Base-by-base conservation (phyloP, 2,329 filamentous ascomycete genomes). In the Niveomyces coronatus region DNA sequence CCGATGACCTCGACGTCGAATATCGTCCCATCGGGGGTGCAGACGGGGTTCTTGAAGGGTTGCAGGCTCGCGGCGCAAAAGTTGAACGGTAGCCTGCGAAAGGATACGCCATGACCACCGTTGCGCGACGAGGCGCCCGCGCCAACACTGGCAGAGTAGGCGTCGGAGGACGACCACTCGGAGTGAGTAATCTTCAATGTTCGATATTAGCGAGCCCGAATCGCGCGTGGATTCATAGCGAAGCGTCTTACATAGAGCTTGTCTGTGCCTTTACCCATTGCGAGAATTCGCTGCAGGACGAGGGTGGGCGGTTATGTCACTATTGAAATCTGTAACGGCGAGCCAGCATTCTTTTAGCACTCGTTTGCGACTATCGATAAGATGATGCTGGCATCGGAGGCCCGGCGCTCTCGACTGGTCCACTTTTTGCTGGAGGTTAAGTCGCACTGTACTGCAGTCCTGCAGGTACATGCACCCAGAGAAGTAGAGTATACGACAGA, bases 31-130 rank as follows among this genome's bases (percentile, higher is more conserved):
- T 82, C 71, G 4, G 74, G 55, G 1, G 89, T 96, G 67, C 91
- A 98, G 24, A 98, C 91, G 5, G 91, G 88, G 53, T 94, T 85
- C 54, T 81, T 77, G 67, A 95, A 98, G 7, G 93, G 93, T 56
- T 96, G 91, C 23, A 98, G 79, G 44, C 85, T 94, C 27, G 94
- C 80, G 45, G 91, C 86, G 74, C 91, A 98, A 65, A 91, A 96
- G 70, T 95, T 96, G 74, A 93, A 98, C 20, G 93, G 91, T 2
- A 98, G 74, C 31, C 86, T 82, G 54, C 82, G 85, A 67, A 96
- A 96, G 26, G 74, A 73, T 34, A 76, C 71, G 37, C 44, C 50
- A 19, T 43, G 37, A 32, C 48, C 49, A 46, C 76, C 74, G 16
- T 62, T 62, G 33, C 70, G 58, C 59, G 70, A 60, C 55, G 72